Percentiles rank a stretch among this genome's conserved stretches.
Evolutionary conservation across 2,329 filamentous ascomycete species (phyloP).

Genomic region (Didymella segeticola): DNA sequence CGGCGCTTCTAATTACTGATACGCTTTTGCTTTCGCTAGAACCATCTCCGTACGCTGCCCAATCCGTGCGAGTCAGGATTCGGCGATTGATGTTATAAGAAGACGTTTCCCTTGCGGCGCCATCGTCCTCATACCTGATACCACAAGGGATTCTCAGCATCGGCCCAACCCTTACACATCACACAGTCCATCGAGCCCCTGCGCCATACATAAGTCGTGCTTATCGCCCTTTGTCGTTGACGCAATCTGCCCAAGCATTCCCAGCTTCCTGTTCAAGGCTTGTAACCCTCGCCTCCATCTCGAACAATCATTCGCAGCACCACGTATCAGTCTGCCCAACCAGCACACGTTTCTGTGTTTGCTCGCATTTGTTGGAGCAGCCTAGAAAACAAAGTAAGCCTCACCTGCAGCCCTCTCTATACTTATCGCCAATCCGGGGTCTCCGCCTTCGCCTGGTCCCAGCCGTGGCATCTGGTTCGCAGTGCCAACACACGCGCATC

Average conservation of each 20-base stretch:
- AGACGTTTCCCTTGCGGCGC: constrained; percentile 25
- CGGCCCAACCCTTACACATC: constrained; percentile 12
- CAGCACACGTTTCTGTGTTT: constrained; percentile 6
- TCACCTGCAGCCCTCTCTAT: constrained; percentile 37
- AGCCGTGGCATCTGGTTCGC: constrained; percentile 19
- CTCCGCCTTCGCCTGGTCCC: constrained; percentile 27
- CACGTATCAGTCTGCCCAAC: constrained; percentile 19
- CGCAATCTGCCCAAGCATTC: constrained; percentile 8
- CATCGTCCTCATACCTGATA: constrained; percentile 18
- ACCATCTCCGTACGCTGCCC: constrained; percentile 25
- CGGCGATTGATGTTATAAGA: constrained; percentile 39
- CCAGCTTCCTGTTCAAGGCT: neutral
- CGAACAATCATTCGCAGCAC: constrained; percentile 20
- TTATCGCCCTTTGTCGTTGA: constrained; percentile 5
- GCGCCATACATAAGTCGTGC: constrained; percentile 8
- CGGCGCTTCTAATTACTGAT: constrained; percentile 23
- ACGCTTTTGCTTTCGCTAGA: constrained; percentile 39
- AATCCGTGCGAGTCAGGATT: constrained; percentile 38
- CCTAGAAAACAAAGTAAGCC: constrained; percentile 41
- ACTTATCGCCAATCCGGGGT: constrained; percentile 31
- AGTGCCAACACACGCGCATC: constrained; percentile 41
- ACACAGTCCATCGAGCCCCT: constrained; percentile 5
- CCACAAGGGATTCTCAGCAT: constrained; percentile 14
- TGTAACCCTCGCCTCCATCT: constrained; percentile 12
- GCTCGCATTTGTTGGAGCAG: constrained; percentile 8